phyloP scores from a whole-genome alignment of 768 basidiomycete species.

The Tulasnella sp. region DNA sequence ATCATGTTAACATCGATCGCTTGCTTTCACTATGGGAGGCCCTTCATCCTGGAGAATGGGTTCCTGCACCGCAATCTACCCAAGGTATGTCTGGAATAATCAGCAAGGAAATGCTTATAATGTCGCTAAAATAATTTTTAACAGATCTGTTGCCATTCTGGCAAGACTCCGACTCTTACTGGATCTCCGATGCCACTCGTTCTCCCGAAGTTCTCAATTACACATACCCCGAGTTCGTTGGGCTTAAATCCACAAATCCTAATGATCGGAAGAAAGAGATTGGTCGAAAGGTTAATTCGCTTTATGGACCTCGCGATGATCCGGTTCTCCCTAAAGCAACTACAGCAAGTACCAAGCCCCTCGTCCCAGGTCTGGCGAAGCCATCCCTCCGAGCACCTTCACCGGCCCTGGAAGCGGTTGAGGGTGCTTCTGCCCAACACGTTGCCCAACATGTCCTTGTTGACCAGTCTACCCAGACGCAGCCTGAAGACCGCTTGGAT shows the following conservation, averaged over 20 bases:
- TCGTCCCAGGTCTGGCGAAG: no score
- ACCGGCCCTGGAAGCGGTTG: no score
- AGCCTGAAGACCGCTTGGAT: no score
- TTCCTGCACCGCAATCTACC: neutral
- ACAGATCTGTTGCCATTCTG: constrained; percentile 10
- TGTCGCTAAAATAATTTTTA: neutral
- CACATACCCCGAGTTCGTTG: constrained; percentile 9
- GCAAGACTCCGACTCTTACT: constrained; percentile 3
- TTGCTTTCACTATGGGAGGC: constrained; percentile 3
- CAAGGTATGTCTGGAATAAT: no score
- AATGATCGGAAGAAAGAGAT: neutral
- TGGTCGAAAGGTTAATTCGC: constrained; percentile 2
- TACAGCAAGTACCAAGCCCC: no score
- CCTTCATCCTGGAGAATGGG: neutral
- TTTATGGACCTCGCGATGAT: constrained; percentile 3
- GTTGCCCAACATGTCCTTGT: no score
- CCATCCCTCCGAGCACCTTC: no score
- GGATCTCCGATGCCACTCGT: neutral
- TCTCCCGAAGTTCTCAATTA: neutral
- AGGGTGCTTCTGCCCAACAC: no score
- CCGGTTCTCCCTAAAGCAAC: no score
- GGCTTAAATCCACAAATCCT: neutral
- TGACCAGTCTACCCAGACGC: no score
- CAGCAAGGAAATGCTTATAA: neutral
- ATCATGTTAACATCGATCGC: constrained; percentile 9